Conservation (phyloP, 1,284 basidiomycete genomes). For the Heterobasidion parviporum region DNA sequence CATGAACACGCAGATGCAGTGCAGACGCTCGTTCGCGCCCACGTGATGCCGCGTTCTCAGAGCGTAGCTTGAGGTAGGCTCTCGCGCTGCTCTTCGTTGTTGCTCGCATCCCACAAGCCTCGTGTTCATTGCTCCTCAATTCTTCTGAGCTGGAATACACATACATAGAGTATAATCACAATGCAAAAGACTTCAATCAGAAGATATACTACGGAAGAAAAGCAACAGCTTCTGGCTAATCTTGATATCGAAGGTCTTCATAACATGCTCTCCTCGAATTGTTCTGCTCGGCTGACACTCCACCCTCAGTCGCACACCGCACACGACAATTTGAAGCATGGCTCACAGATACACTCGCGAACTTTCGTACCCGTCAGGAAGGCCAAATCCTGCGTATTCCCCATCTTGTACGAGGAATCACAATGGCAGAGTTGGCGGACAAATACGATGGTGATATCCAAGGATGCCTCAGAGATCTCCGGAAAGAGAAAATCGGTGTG, state of each 20-base stretch:
- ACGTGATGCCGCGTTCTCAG: neutral
- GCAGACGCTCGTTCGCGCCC: neutral
- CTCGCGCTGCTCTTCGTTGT: too few relatives aligned
- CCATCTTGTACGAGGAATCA: constrained; percentile 59
- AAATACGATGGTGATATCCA: constrained; percentile 71
- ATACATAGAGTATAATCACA: neutral
- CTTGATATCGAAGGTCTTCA: constrained; percentile 66
- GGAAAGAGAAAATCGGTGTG: constrained; percentile 38
- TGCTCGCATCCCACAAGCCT: too few relatives aligned
- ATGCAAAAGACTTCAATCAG: neutral
- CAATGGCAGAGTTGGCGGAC: constrained; percentile 66
- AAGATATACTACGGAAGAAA: constrained; percentile 51
- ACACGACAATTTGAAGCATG: constrained; percentile 62
- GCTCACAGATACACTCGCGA: constrained; percentile 61
- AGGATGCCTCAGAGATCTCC: constrained; percentile 53
- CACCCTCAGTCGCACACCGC: constrained; percentile 52
- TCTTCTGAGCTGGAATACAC: neutral
- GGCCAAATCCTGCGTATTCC: constrained; percentile 68
- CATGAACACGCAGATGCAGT: too few relatives aligned
- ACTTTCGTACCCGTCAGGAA: constrained; percentile 64
- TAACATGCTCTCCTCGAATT: constrained; percentile 7
- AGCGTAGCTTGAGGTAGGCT: neutral
- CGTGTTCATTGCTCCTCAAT: too few relatives aligned
- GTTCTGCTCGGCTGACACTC: constrained; percentile 5
- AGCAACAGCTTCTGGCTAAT: constrained; percentile 64